Evolutionary conservation across 768 basidiomycete genomes (phyloP).

Genomic region (Tubosaeta brunneosetosa): DNA sequence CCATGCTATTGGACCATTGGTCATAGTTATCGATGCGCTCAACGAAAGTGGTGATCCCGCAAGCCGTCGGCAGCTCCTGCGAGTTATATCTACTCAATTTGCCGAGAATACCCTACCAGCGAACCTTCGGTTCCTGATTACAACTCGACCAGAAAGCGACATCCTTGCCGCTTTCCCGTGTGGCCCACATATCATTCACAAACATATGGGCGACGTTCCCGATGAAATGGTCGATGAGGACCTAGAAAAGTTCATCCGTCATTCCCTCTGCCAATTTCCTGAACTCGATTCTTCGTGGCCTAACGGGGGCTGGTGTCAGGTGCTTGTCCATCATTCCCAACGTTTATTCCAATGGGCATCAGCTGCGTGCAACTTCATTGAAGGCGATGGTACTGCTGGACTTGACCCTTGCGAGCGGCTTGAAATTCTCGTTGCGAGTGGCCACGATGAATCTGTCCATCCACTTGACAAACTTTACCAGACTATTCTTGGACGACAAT

Average conservation of each 20-base stretch:
- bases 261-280: not conserved
- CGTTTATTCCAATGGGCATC: constrained; percentile 24
- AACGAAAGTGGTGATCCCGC: too few species aligned
- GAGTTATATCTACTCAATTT: not conserved
- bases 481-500: not conserved
- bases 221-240: too few species aligned
- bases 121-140: constrained; percentile 6
- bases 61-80: not conserved
- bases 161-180: not conserved
- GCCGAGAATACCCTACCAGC: constrained; percentile 3
- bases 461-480: not conserved
- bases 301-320: constrained; percentile 2
- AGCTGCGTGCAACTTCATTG: constrained; percentile 10
- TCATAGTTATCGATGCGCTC: constrained; percentile 24
- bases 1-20: constrained; percentile 19
- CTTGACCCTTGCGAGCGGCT: not conserved
- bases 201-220: not conserved
- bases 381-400: not conserved
- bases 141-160: constrained; percentile 3
- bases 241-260: too few species aligned
- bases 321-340: constrained; percentile 9
- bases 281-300: not conserved
- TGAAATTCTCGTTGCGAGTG: too few species aligned
- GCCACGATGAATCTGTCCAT: not conserved
- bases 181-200: not conserved